These are phyloP conservation scores for Rutstroemia sp. DNA, from an alignment of 2,329 filamentous ascomycete species.

Conservation along the genomic window DNA sequence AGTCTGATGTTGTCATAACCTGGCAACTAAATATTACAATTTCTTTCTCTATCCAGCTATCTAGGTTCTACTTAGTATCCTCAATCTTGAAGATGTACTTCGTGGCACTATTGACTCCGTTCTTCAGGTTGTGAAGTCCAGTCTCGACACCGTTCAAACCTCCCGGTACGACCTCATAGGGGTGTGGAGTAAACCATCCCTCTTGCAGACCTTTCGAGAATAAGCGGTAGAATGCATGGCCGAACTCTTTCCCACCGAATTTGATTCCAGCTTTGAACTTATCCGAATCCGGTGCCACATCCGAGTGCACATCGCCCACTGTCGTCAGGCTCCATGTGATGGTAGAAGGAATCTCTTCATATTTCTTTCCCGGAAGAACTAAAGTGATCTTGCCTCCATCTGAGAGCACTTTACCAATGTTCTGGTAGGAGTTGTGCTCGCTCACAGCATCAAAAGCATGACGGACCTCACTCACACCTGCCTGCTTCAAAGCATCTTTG, in stretches of 20 bases:
- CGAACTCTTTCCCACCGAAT: conserved; percentile 22
- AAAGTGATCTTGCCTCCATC: conserved; percentile 31
- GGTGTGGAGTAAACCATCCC: conserved; percentile 43
- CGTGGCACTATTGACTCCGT: conserved; percentile 52
- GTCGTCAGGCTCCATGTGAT: conserved; percentile 16
- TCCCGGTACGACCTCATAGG: conserved; percentile 42
- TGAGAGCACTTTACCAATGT: conserved; percentile 22
- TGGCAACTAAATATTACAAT: neutral
- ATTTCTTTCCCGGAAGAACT: conserved; percentile 37
- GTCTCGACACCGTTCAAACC: conserved; percentile 41
- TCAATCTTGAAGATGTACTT: conserved; percentile 52
- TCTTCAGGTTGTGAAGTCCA: conserved; percentile 47
- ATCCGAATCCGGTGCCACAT: conserved; percentile 8
- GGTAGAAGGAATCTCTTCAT: conserved; percentile 29
- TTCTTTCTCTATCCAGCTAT: neutral
- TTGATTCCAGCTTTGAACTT: conserved; percentile 17
- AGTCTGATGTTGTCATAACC: neutral
- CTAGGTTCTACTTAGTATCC: conserved; percentile 19
- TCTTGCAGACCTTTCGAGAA: conserved; percentile 37
- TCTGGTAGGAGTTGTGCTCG: conserved; percentile 24
- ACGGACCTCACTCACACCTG: conserved; percentile 18
- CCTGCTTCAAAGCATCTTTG: conserved; percentile 23
- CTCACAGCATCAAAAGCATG: conserved; percentile 26
- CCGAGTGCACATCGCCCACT: conserved; percentile 21
- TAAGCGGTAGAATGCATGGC: conserved; percentile 21